phyloP scores from a whole-genome alignment of 805 yeast species.

The Candida silvicultrix region DNA sequence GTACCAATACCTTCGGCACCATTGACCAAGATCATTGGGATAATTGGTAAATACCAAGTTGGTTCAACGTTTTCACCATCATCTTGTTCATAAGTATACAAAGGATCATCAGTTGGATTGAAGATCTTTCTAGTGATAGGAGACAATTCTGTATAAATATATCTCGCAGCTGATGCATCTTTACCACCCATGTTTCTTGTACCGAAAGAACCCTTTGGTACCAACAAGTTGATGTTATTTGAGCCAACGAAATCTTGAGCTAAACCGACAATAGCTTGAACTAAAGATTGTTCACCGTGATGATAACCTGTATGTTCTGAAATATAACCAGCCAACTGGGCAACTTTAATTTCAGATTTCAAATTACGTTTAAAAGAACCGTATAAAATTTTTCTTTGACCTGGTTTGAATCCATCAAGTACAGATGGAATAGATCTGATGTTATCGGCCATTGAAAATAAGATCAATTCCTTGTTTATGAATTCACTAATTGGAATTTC shows the following conservation, averaged over 20 bases:
- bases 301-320: slow-evolving; percentile 89
- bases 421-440: slow-evolving; percentile 92
- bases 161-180: slow-evolving; percentile 97
- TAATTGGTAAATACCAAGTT: slow-evolving; percentile 88
- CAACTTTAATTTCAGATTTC: slow-evolving; percentile 75
- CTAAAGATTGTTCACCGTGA: slow-evolving; percentile 87
- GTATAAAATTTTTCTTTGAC: slow-evolving; percentile 88
- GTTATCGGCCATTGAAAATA: slow-evolving; percentile 95
- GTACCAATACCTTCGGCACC: slow-evolving; percentile 99
- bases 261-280: slow-evolving; percentile 85
- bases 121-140: slow-evolving; percentile 72
- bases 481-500: slow-evolving; percentile 89
- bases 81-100: slow-evolving; percentile 77
- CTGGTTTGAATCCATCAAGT: slow-evolving; percentile 94
- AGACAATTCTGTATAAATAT: slow-evolving; percentile 81
- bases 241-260: slow-evolving; percentile 93
- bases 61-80: slow-evolving; percentile 95
- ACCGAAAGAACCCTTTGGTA: slow-evolving; percentile 95
- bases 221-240: slow-evolving; percentile 75
- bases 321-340: slow-evolving; percentile 85
- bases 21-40: slow-evolving; percentile 92
- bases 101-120: slow-evolving; percentile 71
- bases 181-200: slow-evolving; percentile 96
- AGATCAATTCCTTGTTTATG: slow-evolving; percentile 88
- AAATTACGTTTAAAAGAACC: slow-evolving; percentile 83